These are phyloP conservation scores for Trichoderma sp. DNA, from an alignment of 2,329 filamentous ascomycete species.

Conservation along the genomic window DNA sequence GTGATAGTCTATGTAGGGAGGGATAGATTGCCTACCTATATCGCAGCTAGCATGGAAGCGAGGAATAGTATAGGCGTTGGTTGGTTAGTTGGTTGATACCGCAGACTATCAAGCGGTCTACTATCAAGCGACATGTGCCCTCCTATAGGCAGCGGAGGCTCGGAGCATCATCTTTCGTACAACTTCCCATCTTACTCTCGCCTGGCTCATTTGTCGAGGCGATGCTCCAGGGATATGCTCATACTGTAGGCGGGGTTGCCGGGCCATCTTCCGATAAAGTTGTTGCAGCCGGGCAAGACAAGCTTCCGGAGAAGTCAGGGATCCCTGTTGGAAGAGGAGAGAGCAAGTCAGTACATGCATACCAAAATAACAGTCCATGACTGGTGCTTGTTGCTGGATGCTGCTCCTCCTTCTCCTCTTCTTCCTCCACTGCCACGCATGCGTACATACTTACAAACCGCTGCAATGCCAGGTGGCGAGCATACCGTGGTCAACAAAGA, in stretches of 20 bases:
- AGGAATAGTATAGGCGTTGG: neutral
- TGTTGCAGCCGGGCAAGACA: conserved; percentile 9
- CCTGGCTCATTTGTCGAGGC: neutral
- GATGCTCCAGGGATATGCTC: neutral
- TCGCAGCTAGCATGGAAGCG: neutral
- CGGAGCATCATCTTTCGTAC: neutral
- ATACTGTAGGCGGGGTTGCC: neutral
- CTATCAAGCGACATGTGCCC: neutral
- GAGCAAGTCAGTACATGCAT: neutral
- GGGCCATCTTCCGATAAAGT: conserved; percentile 18
- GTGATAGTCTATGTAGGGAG: neutral
- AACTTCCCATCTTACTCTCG: neutral
- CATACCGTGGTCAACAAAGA: neutral
- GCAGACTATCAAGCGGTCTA: neutral
- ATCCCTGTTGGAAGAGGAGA: neutral
- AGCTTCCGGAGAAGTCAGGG: conserved; percentile 1
- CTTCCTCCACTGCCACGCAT: neutral
- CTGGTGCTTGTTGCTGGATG: neutral
- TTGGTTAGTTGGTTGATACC: neutral
- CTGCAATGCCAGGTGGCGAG: neutral
- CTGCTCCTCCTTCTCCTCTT: neutral
- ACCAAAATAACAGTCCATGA: neutral
- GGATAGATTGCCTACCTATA: neutral
- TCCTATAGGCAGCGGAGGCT: neutral
- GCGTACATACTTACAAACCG: neutral